These are phyloP conservation scores for Akebia trifoliata DNA, from an alignment of 164 flowering plant species.

Conservation along the genomic window DNA sequence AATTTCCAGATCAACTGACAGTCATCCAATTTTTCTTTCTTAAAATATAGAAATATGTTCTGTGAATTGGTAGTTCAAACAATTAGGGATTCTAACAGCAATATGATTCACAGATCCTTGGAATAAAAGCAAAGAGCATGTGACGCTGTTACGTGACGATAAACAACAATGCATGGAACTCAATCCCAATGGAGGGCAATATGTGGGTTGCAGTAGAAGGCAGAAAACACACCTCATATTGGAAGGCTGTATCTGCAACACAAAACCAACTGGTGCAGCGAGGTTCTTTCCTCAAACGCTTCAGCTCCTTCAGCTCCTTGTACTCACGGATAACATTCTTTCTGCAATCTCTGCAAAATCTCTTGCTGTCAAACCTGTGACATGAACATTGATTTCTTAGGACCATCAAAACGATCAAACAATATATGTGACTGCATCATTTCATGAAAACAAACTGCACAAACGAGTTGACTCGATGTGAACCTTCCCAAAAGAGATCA, in stretches of 20 bases:
- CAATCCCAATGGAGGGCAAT: background rate
- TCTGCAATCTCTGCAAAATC: conserved; percentile 98
- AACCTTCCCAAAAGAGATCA: too few species aligned
- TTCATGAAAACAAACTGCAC: too few species aligned
- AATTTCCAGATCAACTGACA: conserved; percentile 8
- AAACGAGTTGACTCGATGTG: too few species aligned
- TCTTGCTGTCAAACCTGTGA: conserved; percentile 96
- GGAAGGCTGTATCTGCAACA: conserved; percentile 90
- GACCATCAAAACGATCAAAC: conserved; percentile 3
- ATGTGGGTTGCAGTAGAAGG: background rate
- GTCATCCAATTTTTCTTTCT: background rate
- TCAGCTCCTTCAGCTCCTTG: conserved; percentile 95
- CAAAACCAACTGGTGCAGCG: conserved; percentile 93
- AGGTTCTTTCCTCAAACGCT: conserved; percentile 81
- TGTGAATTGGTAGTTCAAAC: background rate
- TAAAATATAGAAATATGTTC: background rate
- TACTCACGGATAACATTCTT: conserved; percentile 96
- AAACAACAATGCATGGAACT: conserved; percentile 5
- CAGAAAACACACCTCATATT: conserved; percentile 64
- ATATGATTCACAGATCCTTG: background rate
- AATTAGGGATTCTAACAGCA: background rate
- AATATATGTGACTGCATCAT: background rate
- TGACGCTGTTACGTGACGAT: conserved; percentile 1
- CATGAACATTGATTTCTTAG: conserved; percentile 17
- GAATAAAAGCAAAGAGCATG: background rate